Percentiles rank a stretch among this genome's conserved stretches.
These are phyloP conservation scores for Suhomyces faveliae DNA, from an alignment of 805 yeast species.

Conservation along the genomic window DNA sequence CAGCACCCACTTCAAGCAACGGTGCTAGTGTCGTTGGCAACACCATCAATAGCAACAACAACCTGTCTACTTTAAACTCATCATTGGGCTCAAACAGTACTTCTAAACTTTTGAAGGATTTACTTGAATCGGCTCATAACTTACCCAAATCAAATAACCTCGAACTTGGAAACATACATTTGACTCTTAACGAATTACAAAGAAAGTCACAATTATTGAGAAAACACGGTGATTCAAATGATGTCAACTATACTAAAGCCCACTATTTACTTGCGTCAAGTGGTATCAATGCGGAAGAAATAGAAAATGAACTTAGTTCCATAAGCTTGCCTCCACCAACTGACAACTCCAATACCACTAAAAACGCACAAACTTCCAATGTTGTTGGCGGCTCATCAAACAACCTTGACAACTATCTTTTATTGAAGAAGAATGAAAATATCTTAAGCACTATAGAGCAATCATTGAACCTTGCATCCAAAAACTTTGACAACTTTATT, in stretches of 20 bases:
- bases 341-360: slow-evolving; percentile 3
- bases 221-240: slow-evolving; percentile 33
- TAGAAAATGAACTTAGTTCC: slow-evolving; percentile 15
- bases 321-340: slow-evolving; percentile 16
- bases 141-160: slow-evolving; percentile 59
- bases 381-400: slow-evolving; percentile 4
- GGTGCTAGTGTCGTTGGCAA: neutral
- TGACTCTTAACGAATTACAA: slow-evolving; percentile 76
- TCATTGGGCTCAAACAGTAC: slow-evolving; percentile 8
- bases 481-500: slow-evolving; percentile 79
- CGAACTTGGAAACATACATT: slow-evolving; percentile 76
- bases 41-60: slow-evolving; percentile 7
- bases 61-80: slow-evolving; percentile 6
- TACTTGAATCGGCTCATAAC: slow-evolving; percentile 73
- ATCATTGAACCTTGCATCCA: slow-evolving; percentile 67
- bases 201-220: slow-evolving; percentile 62
- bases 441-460: slow-evolving; percentile 81
- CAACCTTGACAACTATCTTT: slow-evolving; percentile 61
- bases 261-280: slow-evolving; percentile 89
- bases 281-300: slow-evolving; percentile 51
- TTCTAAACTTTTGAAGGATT: slow-evolving; percentile 54
- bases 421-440: slow-evolving; percentile 75
- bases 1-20: neutral
- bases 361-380: neutral
- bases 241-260: slow-evolving; percentile 57